Base-by-base conservation (phyloP, 2,329 filamentous ascomycete genomes). In the Cylindrodendrum hubeiense region DNA sequence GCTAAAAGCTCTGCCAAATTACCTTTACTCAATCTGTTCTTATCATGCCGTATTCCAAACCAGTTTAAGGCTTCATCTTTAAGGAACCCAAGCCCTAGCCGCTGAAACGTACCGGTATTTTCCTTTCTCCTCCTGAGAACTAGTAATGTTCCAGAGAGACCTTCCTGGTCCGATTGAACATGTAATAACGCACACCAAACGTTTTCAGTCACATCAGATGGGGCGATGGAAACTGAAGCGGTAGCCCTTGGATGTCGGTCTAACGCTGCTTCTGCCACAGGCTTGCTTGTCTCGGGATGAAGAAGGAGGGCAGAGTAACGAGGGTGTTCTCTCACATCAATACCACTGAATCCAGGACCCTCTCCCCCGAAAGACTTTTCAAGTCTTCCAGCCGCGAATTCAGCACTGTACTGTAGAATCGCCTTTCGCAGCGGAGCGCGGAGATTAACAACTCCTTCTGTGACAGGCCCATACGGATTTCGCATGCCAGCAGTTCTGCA, bases 1-100 rank as follows among this genome's bases (percentile, higher is more conserved):
- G 6, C 12, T 3, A 46, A 17, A 5, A 3, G 5, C 21, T 46
- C 4, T 17, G 21, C 4, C 1, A 9, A 9, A 9, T 3, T 19
- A 4, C 39, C 19, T 12, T 12, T 22, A 9, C 7, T 24, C 24
- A 19, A 5, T 1, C 3, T 7, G 12, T 22, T 12, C 13, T 19
- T 30, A 17, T 49, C 26, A 8, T 13, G 15, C 10, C 30, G 46
- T 33, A 53, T 44, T 19, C 44, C 55, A 24, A 64, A 53, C 53
- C 54, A 63, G 33, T n/a, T 22, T 33, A 41, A 10, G 22, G 53
- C 26, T 5, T 49, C 24, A 15, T 43, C 54, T 3, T 41, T 30
- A 0, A 63, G 47, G 12, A 63, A 63, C 9, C 60, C 60, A 43
- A 63, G 47, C 3, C 60, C 60, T 4, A 63, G 21, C 12, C 60